Base-by-base conservation (phyloP, 75 land plant species). In the Sequoiadendron giganteum region DNA sequence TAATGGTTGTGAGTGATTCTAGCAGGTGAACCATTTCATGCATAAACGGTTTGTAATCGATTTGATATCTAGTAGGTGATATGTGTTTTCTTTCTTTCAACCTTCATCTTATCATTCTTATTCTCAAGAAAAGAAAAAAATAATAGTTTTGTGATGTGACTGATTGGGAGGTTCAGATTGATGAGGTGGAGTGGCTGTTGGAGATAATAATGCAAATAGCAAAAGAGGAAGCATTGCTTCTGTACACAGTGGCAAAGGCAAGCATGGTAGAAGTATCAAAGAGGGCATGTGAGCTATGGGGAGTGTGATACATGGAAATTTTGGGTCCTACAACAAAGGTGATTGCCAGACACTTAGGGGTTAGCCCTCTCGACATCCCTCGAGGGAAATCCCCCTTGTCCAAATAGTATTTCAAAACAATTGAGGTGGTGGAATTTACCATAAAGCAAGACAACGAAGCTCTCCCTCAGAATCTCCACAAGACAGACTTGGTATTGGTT, bases 371-470 rank as follows among this genome's bases (percentile, higher is more conserved):
- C 14, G 99, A 99, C 52, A 90, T 98, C 38, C 96, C 99, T 9
- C 93, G 99, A 14, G 90, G 97, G 34, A 92, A 88, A 15, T 40
- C 77, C 10, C 88, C 90, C 11, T 93, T 98, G 14, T 87, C 93
- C 34, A 95, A 95, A 48, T 94, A 97, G 10, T 98, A 98, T 89
- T 98, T 98, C 91, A 86, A 86, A 77, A 86, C 96, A 49, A 96
- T 98, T 39, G 99, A 98, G 87, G 99, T 97, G 0, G 94, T 98
- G 55, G 99, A 98, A 78, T 98, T 96, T 84, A 98, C 98, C 65
- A 98, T 98, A 77, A 94, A 95, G 88, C 99, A 98, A 86, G 99
- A 98, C 88, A 98, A 98, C 89, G 99, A 98, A 15, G 99, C 99
- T 6, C 89, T 91, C 79, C 98, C 98, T 38, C 86, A 92, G 75